phyloP scores from a whole-genome alignment of 2,329 filamentous ascomycete species.

The Paecilomyces dactylethromorphus region DNA sequence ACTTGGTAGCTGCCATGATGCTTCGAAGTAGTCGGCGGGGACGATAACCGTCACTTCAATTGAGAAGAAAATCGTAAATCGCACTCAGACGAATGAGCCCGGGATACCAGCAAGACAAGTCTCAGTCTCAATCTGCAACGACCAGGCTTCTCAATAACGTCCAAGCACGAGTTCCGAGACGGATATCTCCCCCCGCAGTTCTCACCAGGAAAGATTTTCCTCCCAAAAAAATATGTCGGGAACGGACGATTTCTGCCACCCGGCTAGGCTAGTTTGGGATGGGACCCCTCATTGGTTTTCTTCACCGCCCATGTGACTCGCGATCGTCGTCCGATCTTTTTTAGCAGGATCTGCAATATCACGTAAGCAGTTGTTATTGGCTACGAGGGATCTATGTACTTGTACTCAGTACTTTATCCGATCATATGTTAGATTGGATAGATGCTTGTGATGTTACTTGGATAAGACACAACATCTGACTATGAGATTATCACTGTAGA shows the following conservation, averaged over 20 bases:
- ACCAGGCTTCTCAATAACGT: not conserved
- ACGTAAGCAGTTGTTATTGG: not conserved
- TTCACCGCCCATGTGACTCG: not conserved
- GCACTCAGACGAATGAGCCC: not conserved
- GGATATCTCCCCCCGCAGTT: not conserved
- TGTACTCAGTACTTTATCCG: not conserved
- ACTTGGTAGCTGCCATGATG: not conserved
- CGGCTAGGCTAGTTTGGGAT: not conserved
- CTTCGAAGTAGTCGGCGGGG: not conserved
- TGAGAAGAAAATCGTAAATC: not conserved
- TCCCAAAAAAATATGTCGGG: not conserved
- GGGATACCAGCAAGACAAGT: not conserved
- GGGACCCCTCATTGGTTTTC: not conserved
- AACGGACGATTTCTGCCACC: not conserved
- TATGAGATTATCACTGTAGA: too few species aligned
- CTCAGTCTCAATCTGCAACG: not conserved
- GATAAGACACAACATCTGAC: too few species aligned
- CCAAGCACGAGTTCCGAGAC: not conserved
- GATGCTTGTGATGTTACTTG: not conserved
- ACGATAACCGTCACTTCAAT: not conserved
- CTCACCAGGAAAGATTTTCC: not conserved
- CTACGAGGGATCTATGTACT: not conserved
- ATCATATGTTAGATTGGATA: not conserved
- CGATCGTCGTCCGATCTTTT: too few species aligned
- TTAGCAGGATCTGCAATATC: not conserved